These are phyloP conservation scores for Lumnitzera racemosa DNA, from an alignment of 345 rosid species.

Conservation along the genomic window DNA sequence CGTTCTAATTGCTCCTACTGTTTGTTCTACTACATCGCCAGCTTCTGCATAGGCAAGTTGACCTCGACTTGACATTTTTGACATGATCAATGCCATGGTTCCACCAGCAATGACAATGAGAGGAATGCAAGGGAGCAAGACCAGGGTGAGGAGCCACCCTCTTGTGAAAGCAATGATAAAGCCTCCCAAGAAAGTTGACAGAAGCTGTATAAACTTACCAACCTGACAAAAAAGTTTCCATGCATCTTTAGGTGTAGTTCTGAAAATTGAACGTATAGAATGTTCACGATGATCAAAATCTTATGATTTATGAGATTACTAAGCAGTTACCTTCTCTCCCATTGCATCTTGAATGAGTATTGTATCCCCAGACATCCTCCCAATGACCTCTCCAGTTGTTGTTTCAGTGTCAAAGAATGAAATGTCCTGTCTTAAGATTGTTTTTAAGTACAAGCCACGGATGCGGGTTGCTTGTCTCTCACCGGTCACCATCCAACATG, in stretches of 20 bases:
- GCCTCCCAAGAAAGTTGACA: conserved; percentile 60
- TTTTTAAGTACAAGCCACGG: conserved; percentile 65
- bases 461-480: conserved; percentile 75
- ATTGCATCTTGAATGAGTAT: conserved; percentile 86
- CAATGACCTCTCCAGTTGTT: conserved; percentile 82
- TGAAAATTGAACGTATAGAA: too few relatives aligned
- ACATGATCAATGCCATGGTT: conserved; percentile 39
- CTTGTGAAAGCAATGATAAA: conserved; percentile 45
- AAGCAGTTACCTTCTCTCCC: conserved; percentile 66
- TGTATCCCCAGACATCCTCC: conserved; percentile 93
- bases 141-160: conserved; percentile 56
- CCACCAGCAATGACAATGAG: conserved; percentile 47
- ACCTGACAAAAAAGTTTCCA: conserved; percentile 31
- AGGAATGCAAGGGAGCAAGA: conserved; percentile 60
- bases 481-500: conserved; percentile 88
- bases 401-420: conserved; percentile 80
- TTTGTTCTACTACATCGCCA: conserved; percentile 80
- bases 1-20: conserved; percentile 74
- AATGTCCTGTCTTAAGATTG: conserved; percentile 80
- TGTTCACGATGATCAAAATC: neutral
- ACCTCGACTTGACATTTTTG: conserved; percentile 68
- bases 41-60: conserved; percentile 85
- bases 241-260: neutral
- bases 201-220: conserved; percentile 65
- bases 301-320: neutral